Base-by-base conservation (phyloP, 257 asterid genomes). In the Verbena officinalis region DNA sequence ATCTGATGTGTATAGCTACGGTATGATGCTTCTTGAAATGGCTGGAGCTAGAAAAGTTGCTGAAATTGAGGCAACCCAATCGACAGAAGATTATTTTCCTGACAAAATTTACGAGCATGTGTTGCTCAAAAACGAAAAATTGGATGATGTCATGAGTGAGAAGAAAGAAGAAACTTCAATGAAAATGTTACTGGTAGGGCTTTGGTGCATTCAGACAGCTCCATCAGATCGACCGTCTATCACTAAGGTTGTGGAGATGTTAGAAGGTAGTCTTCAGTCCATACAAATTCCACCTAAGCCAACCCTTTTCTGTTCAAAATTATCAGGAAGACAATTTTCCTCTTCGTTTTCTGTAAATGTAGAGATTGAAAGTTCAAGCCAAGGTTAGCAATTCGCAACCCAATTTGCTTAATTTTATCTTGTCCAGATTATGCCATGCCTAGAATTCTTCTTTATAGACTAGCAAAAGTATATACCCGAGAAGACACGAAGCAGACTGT, bases 1-100 rank as follows among this genome's bases (percentile, higher is more conserved):
- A 59, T 88, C 95, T 0, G 96, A 88, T 45, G 89, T 88, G 14
- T 88, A 83, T 24, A 83, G 95, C 59, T 88, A 80, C 21, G 96
- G 95, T 24, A 88, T 88, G 86, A 79, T 80, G 84, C 68, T 85
- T 69, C 84, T 88, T 40, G 86, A 82, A 70, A 86, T 82, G 84
- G 86, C 72, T 1, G 95, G 88, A 24, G 76, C 73, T 46, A 77
- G 77, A 59, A 70, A 65, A 10, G 46, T 64, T 45, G 64, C 20
- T 24, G 77, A 44, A 62, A 50, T 33, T 23, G 72, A 55, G 31
- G 64, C 71, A 27, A 43, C 43, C 2, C 50, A 71, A 59, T 69
- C 71, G 11, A 76, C 80, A 52, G 87, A 74, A 12, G 48, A 33
- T 11, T 81, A 69, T 67, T 88, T 85, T 46, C 83, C 80, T 0